Evolutionary conservation across 1,284 basidiomycete species (phyloP), one percentile per base, ranked within the genome.

Genomic region (Sutorius eximius): DNA sequence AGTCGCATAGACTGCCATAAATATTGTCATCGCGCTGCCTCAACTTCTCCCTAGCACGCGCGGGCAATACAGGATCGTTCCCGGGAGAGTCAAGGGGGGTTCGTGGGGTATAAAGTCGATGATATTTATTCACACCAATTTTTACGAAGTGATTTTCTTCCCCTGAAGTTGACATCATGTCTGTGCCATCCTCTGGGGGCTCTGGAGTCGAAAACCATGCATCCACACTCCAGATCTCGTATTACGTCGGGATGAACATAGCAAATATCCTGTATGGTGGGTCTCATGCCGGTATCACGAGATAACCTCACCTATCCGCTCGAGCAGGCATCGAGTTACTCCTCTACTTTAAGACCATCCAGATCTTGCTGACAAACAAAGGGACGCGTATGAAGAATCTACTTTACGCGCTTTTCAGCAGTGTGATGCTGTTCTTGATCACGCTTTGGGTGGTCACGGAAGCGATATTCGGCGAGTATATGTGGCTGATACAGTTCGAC

Each of bases 211-310:
- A 5, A 6, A 24, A 15, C 13, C 8, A 13, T 32, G 33, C 5
- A 3, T 1, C 3, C 29, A 1, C 32, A 11, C 55, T 64, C 45
- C 64, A 68, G 46, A 60, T 45, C 32, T 53, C 64, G 8, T 5
- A 53, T 16, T 66, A 66, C 12, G 24, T 66, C 6, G 67, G 61
- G 22, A 59, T 59, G 5, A 60, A 38, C 34, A 18, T 70, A 22
- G 12, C 65, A 32, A 41, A 57, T n/a, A 58, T 70, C 18, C 27
- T 69, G 16, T 66, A 70, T 33, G 67, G 65, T 67, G 9, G 61
- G 64, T 55, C 15, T 42, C n/a, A 10, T 5, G 12, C 12, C 2
- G 5, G 3, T 3, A 9, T 27, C 5, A 34, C 16, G 29, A 27
- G 22, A 29, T 12, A 8, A 6, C 16, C 45, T 52, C 34, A 55